Evolutionary conservation across 257 asterid species (phyloP).

Genomic region (Marsdenia floribunda): DNA sequence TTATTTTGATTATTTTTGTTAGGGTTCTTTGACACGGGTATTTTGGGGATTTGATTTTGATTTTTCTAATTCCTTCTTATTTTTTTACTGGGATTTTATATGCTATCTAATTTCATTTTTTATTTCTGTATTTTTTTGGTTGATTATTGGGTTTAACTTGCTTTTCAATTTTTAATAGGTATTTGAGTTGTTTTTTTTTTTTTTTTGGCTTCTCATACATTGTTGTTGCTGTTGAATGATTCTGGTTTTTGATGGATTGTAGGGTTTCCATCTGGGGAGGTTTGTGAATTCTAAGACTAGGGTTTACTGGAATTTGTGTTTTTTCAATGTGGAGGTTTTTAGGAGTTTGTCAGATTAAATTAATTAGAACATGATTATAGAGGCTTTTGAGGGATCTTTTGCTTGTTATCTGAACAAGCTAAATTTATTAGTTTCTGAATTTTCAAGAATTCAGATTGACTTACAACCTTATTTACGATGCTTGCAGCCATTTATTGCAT

Average conservation of each 20-base stretch:
- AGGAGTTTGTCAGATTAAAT: constrained; percentile 16
- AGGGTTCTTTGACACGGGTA: constrained; percentile 20
- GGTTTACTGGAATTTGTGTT: constrained; percentile 30
- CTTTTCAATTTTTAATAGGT: neutral
- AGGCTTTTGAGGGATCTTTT: constrained; percentile 1
- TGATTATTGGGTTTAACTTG: neutral
- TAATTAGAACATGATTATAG: constrained; percentile 6
- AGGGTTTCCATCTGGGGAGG: constrained; percentile 11
- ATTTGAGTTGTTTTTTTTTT: neutral
- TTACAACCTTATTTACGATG: too few species aligned
- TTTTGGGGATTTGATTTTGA: constrained; percentile 13
- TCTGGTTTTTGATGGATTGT: constrained; percentile 10
- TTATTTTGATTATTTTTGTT: neutral
- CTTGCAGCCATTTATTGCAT: neutral
- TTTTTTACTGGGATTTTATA: constrained; percentile 11
- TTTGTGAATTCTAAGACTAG: constrained; percentile 24
- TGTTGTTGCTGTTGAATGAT: neutral
- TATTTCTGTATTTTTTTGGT: constrained; percentile 3
- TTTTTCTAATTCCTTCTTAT: constrained; percentile 2
- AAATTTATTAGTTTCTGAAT: neutral
- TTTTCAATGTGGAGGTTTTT: constrained; percentile 16
- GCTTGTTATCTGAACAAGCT: neutral
- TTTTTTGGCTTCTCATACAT: neutral
- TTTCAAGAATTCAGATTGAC: neutral
- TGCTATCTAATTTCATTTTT: neutral